Evolutionary conservation across 441 rosid species (phyloP).

Genomic region (Mallotus repandus): DNA sequence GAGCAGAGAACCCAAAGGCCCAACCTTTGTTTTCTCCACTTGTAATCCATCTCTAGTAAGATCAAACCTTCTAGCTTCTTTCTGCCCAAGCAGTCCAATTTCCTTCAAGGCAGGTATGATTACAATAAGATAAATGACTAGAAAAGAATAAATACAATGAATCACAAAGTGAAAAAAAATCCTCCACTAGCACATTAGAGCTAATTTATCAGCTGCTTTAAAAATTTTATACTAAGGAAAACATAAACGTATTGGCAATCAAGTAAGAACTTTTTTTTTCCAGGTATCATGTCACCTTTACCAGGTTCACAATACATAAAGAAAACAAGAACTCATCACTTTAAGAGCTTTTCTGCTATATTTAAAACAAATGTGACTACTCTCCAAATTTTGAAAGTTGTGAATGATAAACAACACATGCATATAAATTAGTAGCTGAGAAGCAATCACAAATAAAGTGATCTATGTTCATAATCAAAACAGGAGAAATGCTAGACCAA

Average conservation of each 20-base stretch:
- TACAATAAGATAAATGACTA: slow-evolving; percentile 14
- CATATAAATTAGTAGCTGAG: neutral
- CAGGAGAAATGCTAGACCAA: neutral
- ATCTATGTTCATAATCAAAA: neutral
- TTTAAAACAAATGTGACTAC: neutral
- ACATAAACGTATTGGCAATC: neutral
- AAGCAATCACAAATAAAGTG: neutral
- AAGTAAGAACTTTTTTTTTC: slow-evolving; percentile 7
- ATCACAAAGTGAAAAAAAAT: neutral
- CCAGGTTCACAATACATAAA: neutral
- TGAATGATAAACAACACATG: neutral
- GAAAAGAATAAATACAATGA: slow-evolving; percentile 15
- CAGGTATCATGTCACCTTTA: neutral
- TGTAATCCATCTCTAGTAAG: slow-evolving; percentile 53
- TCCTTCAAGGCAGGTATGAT: slow-evolving; percentile 48
- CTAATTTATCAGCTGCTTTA: neutral
- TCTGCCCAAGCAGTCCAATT: slow-evolving; percentile 49
- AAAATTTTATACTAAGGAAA: neutral
- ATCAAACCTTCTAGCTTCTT: slow-evolving; percentile 65
- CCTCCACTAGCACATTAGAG: neutral
- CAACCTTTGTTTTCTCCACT: slow-evolving; percentile 87
- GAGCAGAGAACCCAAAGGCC: slow-evolving; percentile 75
- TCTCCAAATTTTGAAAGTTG: neutral
- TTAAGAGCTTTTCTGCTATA: slow-evolving; percentile 7
- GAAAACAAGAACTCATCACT: slow-evolving; percentile 5